phyloP scores from a whole-genome alignment of 2,329 filamentous ascomycete species.

The Exophiala viscosa region DNA sequence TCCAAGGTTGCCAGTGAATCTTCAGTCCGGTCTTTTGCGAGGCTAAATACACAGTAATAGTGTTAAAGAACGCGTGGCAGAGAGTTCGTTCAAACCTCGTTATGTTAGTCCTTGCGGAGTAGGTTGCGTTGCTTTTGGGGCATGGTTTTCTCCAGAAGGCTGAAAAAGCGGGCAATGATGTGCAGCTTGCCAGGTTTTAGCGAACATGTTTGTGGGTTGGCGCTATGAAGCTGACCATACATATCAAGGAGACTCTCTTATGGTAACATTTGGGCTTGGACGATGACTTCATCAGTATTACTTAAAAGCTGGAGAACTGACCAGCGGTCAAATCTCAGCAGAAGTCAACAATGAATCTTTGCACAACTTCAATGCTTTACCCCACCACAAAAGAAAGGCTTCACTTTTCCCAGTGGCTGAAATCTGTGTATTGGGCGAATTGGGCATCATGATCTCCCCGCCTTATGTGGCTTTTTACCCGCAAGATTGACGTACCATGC shows the following conservation, averaged over 20 bases:
- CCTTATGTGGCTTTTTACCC: not conserved
- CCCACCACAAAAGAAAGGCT: too few relatives aligned
- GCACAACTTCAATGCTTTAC: not conserved
- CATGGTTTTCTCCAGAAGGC: too few relatives aligned
- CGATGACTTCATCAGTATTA: slow-evolving; percentile 1
- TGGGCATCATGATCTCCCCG: not conserved
- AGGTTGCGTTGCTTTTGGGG: too few relatives aligned
- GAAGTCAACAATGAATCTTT: not conserved
- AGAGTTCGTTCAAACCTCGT: too few relatives aligned
- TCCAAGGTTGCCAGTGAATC: too few relatives aligned
- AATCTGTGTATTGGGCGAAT: not conserved
- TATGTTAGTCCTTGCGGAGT: too few relatives aligned
- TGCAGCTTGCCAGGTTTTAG: not conserved
- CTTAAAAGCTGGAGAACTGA: not conserved
- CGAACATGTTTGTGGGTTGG: not conserved
- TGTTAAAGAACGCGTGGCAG: too few relatives aligned
- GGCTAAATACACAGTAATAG: too few relatives aligned
- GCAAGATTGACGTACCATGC: not conserved
- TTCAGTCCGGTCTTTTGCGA: too few relatives aligned
- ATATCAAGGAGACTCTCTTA: not conserved
- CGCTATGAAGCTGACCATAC: not conserved
- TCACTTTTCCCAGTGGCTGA: not conserved
- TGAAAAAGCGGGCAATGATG: not conserved
- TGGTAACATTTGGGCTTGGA: not conserved
- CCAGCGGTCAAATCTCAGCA: too few relatives aligned